Base-by-base conservation (phyloP, 768 basidiomycete species). In the Russula earlei region DNA sequence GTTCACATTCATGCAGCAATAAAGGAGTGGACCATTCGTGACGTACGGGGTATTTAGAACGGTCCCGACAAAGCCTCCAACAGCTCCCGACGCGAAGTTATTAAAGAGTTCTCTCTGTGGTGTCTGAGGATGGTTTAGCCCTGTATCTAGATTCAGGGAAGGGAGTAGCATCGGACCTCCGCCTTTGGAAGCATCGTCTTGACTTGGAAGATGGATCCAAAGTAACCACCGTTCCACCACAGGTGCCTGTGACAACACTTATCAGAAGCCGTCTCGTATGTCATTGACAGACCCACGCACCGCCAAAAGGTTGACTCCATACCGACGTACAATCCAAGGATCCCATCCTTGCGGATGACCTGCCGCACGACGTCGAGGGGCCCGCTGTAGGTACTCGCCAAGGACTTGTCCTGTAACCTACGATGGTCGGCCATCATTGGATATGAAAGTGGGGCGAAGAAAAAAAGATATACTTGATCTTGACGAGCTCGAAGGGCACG, bases 221-320 rank as follows among this genome's bases (percentile, higher is more conserved):
- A 99, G 75, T 93, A 98, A 10, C 95, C 95, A 33, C 91, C 95
- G 65, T 97, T 91, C 90, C 88, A 94, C 78, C 82, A 85, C 29
- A 91, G 63, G 64, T 93, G 90, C 65, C 87, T 89, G 45, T 40
- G 37, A n/a, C 8, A 29, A 9, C 15, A 19, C 11, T 10, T 49
- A 15, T 36, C 7, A 38, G 4, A 7, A 27, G 29, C 19, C n/a
- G 17, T 42, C 14, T 20, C 14, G 27, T 40, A 47, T 27, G 4
- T 15, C 14, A 25, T 22, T 41, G 27, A 4, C 44, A 15, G 27
- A 20, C 29, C 38, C 19, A 49, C 72, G 34, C 53, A 89, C 90
- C 94, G 81, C 95, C 95, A 97, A 73, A 97, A 95, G 2, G 95
- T 98, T 12, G 91, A 81, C 68, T 98, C 96, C 87, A 98, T 94